Conservation (phyloP, 306 rosid genomes). For the Quillaja saponaria region DNA sequence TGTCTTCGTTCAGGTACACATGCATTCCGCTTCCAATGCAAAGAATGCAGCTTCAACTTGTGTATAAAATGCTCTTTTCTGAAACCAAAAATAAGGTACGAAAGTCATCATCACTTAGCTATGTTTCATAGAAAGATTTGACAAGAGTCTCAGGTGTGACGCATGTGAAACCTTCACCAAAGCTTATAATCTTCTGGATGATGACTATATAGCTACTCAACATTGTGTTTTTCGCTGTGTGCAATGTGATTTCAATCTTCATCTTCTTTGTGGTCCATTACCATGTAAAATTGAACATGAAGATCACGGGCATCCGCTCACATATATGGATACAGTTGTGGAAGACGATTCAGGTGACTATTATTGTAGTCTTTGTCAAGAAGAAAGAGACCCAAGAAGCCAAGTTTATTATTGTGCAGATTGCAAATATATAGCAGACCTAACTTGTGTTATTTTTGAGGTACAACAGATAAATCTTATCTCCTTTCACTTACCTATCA, state of each 20-base stretch:
- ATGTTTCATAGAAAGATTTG: neutral
- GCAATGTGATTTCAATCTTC: neutral
- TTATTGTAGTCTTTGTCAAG: constrained; percentile 6
- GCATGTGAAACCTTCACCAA: neutral
- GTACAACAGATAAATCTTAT: no score
- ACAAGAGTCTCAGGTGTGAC: neutral
- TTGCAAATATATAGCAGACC: constrained; percentile 7
- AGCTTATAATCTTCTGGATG: neutral
- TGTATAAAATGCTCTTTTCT: neutral
- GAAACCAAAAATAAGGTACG: neutral
- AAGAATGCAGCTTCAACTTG: neutral
- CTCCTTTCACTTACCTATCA: no score
- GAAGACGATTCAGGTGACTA: constrained; percentile 2
- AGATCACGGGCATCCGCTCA: neutral
- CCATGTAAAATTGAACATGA: constrained; percentile 1
- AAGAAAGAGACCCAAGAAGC: neutral
- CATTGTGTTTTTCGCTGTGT: neutral
- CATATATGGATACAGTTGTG: neutral
- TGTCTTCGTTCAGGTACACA: neutral
- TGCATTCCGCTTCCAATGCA: neutral
- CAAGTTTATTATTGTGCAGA: constrained; percentile 3
- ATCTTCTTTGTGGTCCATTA: constrained; percentile 16
- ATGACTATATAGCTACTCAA: neutral
- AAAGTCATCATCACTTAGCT: constrained; percentile 1
- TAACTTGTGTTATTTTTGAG: neutral